Base-by-base conservation (phyloP, 2,329 filamentous ascomycete species). In the Aspergillus sp. region DNA sequence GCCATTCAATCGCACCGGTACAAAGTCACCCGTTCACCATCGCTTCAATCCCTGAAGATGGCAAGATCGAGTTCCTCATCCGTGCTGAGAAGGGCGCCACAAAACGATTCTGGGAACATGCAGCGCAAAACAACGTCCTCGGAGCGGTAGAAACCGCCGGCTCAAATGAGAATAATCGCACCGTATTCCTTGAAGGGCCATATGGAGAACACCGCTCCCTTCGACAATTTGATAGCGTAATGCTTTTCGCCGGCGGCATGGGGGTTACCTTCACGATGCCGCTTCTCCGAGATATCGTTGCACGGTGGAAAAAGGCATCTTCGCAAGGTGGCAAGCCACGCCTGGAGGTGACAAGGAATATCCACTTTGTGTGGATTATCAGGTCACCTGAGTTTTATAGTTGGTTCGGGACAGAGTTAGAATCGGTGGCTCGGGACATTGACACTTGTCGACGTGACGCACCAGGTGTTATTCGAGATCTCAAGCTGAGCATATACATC, bases 21-120 rank as follows among this genome's bases (percentile, higher is more conserved):
- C 83, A 88, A 64, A 82, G 81, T 22, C 86, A 89, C 62, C 86
- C 86, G 0, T 88, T 88, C 65, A 88, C 85, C 1, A 84, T 88
- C 57, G 75, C 82, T 3, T 84, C 82, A 1, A 76, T 86, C 12
- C 81, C 83, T 0, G 75, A 76, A 40, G 83, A 86, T 64, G 76
- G 77, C 1, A 80, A 77, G 56, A 76, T 86, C 68, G 82, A 85
- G 51, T 85, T 87, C 59, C 67, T 84, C 4, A 75, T 86, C 9
- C 82, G 83, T 56, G 77, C 82, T 1, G 77, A 84, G 63, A 77
- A 73, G 34, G 84, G 83, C 12, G 81, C 77, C 11, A 85, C 83
- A 1, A 76, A 70, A 49, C 77, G 75, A 6, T 77, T 86, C 56
- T 81, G 81, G 66, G 72, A 71, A 44, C 79, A 82, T 63, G 81